Evolutionary conservation across 2,329 filamentous ascomycete species (phyloP), one percentile per base, ranked within the genome.

Genomic region (Ophiocordyceps camponoti-leonardi): DNA sequence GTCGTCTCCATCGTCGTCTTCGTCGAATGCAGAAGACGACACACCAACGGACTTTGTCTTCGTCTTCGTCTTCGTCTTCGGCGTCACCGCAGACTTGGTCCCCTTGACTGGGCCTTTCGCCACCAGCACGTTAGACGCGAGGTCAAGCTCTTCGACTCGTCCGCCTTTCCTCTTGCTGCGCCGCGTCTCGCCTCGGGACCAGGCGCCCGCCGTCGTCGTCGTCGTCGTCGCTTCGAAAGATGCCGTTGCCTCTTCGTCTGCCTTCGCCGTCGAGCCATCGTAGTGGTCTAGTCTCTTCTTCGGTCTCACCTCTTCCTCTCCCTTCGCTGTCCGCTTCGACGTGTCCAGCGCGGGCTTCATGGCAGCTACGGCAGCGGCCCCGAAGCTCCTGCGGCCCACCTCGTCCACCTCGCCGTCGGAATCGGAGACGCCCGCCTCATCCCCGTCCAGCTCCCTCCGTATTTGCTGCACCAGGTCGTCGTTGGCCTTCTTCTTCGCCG

Each of bases 401-500:
- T 81, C 68, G 14, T 62, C 69, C 4, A 66, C 62, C 43, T 73
- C 71, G 31, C 76, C 75, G n/a, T 71, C 69, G 11, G n/a, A 18
- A 4, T 68, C 66, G 2, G 63, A 64, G 2, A 68, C 71, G 8
- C 67, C 67, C 30, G 65, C 62, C n/a, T 65, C 66, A 19, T 76
- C 69, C 6, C 77, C 80, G 26, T 80, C 79, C 40, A 95, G 68
- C 43, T 90, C 83, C 46, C 77, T 76, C 43, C 80, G 73, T 43
- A 95, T 75, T 52, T 78, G 71, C 40, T 69, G 72, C 13, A 86
- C 66, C 47, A 86, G 75, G 46, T 84, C 82, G 54, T 94, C 85
- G 53, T 96, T 95, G 47, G 79, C 75, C 50, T 81, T 77, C 61
- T 81, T 87, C 55, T 79, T 78, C 35, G 79, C 72, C 26, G 81